These are phyloP conservation scores for Solanum gracilifrons DNA, from an alignment of 257 asterid genomes.

Conservation along the genomic window DNA sequence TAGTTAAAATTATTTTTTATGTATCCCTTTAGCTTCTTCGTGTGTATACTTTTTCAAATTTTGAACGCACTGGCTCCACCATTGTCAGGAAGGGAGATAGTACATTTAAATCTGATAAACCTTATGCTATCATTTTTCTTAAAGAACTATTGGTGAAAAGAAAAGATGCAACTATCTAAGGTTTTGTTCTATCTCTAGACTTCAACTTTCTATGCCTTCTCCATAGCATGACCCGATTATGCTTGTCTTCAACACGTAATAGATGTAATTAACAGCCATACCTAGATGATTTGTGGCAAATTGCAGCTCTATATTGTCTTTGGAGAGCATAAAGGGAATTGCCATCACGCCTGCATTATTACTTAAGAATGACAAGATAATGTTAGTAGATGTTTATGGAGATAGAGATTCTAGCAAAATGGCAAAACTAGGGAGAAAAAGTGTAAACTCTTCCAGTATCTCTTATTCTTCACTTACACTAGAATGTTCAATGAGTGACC, in stretches of 20 bases:
- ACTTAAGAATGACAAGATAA: conserved; percentile 26
- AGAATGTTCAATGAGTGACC: conserved; percentile 57
- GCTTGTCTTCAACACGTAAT: background rate
- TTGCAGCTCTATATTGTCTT: conserved; percentile 72
- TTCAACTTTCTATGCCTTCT: background rate
- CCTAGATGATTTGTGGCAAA: conserved; percentile 89
- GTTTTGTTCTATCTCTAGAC: background rate
- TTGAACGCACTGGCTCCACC: background rate
- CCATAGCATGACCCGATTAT: background rate
- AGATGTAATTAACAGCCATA: background rate
- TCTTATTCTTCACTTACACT: conserved; percentile 35
- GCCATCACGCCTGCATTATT: conserved; percentile 91
- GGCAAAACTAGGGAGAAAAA: background rate
- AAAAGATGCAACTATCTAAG: background rate
- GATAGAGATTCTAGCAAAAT: background rate
- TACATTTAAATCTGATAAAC: background rate
- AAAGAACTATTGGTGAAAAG: background rate
- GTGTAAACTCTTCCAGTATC: background rate
- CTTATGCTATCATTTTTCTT: background rate
- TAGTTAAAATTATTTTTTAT: background rate
- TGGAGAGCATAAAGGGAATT: conserved; percentile 54
- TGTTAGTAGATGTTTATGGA: background rate
- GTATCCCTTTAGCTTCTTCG: background rate
- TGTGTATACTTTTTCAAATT: background rate
- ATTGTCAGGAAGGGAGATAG: background rate